Base-by-base conservation (phyloP, 345 rosid species). In the Acer negundo region DNA sequence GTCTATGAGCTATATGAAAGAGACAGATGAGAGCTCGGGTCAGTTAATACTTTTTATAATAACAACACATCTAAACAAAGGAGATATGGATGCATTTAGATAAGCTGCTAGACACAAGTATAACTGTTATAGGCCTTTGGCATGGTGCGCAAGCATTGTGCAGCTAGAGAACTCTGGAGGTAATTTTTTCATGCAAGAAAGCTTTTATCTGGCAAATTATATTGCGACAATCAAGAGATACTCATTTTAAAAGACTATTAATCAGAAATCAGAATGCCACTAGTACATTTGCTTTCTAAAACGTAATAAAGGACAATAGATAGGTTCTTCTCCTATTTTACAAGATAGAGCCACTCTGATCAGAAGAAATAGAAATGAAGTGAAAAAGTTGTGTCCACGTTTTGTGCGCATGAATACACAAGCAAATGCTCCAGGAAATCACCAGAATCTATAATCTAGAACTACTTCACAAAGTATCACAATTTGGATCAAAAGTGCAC, bases 1-100 rank as follows among this genome's bases (percentile, higher is more conserved):
- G n/a, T n/a, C 17, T 78, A 95, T 88, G 73, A 95, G 92, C 98
- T 95, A 83, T 77, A 82, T 53, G 72, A 77, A 87, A 73, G 10
- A 24, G 75, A 64, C 4, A 79, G 42, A 74, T 75, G 68, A 75
- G 69, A 67, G 63, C 62, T 61, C 24, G 24, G 28, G 66, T 73
- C 49, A 64, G 53, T 62, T 44, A 42, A 42, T 8, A 75, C 64
- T 64, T 51, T 73, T 58, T 53, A 49, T 28, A 10, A n/a, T 10
- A 74, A 7, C 6, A 47, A 58, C 72, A 42, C 7, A 28, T 40
- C 6, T 28, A 44, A 26, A 7, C 47, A 31, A 15, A 17, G 22
- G 62, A 51, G 58, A 42, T 26, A 40, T 12, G 51, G 56, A 55
- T 56, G 51, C 51, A 38, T 31, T 55, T 46, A 20, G 65, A 55